Base-by-base conservation (phyloP, 1,284 basidiomycete species). In the Trametes versicolor region DNA sequence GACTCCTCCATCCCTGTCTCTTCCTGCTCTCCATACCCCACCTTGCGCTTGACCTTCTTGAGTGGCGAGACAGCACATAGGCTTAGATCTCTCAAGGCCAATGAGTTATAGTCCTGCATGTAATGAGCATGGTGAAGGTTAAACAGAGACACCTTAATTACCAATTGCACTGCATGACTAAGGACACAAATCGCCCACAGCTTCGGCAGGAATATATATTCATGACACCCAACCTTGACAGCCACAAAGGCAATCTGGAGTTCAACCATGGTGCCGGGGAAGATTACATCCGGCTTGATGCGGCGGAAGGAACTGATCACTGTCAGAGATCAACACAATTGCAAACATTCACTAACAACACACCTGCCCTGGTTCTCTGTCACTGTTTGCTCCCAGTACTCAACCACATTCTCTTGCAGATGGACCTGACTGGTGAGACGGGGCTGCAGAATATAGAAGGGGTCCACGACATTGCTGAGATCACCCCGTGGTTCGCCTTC, bases 1-100 rank as follows among this genome's bases (percentile, higher is more conserved):
- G 50, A 32, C 29, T 51, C 50, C 29, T 34, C 50, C n/a, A 5
- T 19, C 15, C 15, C 17, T 2, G 5, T n/a, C 4, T 34, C 13
- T 15, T 17, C 50, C 29, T 51, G 29, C 17, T 51, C 29, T 15
- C 17, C 50, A 34, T 51, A 51, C 12, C 50, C 29, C 15, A 51
- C 17, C 15, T 51, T 51, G 29, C 29, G 50, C 50, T 51, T 51
- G 29, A 51, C 32, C 50, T 50, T 50, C 48, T 50, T 50, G 13
- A 51, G 29, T 10, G 50, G 50, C 15, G 48, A 50, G 12, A 50
- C 48, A 2, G 23, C 15, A 7, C 19, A 10, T 12, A 23, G 6
- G 6, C 25, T 29, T 7, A 50, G 48, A 3, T 27, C 13, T 25
- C 29, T 50, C 25, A 50, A 10, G 27, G 15, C 5, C 4, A 6